These are phyloP conservation scores for Cladorrhinum samala DNA, from an alignment of 495 filamentous ascomycete genomes.

Conservation along the genomic window DNA sequence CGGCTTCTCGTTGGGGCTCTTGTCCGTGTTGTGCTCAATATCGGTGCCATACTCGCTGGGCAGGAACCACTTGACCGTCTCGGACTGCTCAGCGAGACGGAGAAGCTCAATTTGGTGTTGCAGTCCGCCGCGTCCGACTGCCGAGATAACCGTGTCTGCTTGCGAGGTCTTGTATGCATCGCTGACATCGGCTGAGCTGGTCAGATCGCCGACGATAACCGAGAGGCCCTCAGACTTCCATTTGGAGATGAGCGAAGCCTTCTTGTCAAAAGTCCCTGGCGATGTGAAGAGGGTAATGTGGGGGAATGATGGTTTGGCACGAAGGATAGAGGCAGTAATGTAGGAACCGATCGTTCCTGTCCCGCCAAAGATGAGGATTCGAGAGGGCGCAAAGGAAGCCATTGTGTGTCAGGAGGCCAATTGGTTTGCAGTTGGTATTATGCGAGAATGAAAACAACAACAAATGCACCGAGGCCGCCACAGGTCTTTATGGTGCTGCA, in stretches of 20 bases:
- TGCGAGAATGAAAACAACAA: neutral
- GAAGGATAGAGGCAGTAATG: conserved; percentile 55
- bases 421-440: neutral
- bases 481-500: neutral
- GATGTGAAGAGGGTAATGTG: conserved; percentile 60
- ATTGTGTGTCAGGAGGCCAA: conserved; percentile 15
- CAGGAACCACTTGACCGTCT: conserved; percentile 58
- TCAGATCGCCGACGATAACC: conserved; percentile 55
- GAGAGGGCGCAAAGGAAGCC: conserved; percentile 33
- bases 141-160: conserved; percentile 61
- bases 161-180: conserved; percentile 44
- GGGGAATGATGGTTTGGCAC: conserved; percentile 45
- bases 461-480: neutral
- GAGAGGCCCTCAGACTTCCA: conserved; percentile 47
- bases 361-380: conserved; percentile 63
- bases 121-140: conserved; percentile 54
- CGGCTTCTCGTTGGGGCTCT: conserved; percentile 55
- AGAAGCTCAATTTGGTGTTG: conserved; percentile 54
- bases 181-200: conserved; percentile 44
- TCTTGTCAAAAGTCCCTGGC: conserved; percentile 38
- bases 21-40: conserved; percentile 54
- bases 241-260: conserved; percentile 43
- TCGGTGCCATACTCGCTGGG: conserved; percentile 73
- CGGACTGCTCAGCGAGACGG: conserved; percentile 48
- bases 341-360: conserved; percentile 62